These are phyloP conservation scores for Tillandsia fasciculata DNA, from an alignment of 176 grass and related monocot genomes.

Conservation along the genomic window DNA sequence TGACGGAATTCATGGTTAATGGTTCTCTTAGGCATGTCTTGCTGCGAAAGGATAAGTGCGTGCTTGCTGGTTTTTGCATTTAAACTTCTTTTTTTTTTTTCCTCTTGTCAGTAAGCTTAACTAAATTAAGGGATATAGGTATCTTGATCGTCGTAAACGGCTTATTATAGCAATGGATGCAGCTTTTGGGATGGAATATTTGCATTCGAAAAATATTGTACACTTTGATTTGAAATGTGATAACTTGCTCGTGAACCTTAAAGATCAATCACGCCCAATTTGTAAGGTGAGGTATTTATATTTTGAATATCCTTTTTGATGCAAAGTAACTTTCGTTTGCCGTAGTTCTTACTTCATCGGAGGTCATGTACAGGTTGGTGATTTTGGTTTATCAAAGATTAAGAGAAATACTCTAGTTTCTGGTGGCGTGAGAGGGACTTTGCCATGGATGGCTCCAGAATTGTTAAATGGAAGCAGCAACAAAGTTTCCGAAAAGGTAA, in stretches of 20 bases:
- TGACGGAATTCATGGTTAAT: slow-evolving; percentile 99
- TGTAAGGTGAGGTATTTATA: slow-evolving; percentile 48
- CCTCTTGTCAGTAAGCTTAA: slow-evolving; percentile 20
- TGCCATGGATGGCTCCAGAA: slow-evolving; percentile 90
- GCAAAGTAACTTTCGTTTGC: too few species aligned
- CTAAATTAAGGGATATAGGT: slow-evolving; percentile 27
- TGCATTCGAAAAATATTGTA: slow-evolving; percentile 91
- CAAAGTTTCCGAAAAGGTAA: slow-evolving; percentile 88
- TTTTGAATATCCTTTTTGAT: too few species aligned
- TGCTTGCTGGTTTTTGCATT: slow-evolving; percentile 8
- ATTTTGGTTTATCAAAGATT: slow-evolving; percentile 87
- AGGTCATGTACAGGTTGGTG: slow-evolving; percentile 49
- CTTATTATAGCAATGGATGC: slow-evolving; percentile 93
- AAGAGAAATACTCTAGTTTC: slow-evolving; percentile 92
- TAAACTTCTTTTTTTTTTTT: neutral
- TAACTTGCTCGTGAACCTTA: slow-evolving; percentile 91
- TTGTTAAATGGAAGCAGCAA: slow-evolving; percentile 84
- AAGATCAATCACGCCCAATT: slow-evolving; percentile 83
- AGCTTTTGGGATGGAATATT: slow-evolving; percentile 89
- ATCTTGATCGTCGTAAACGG: slow-evolving; percentile 72
- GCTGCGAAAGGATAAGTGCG: slow-evolving; percentile 92
- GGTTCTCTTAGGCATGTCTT: slow-evolving; percentile 93
- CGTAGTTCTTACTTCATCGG: neutral
- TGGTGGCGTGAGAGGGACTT: slow-evolving; percentile 80
- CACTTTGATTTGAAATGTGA: slow-evolving; percentile 95